Evolutionary conservation across 495 filamentous ascomycete genomes (phyloP).

Genomic region (Tuber indicum): DNA sequence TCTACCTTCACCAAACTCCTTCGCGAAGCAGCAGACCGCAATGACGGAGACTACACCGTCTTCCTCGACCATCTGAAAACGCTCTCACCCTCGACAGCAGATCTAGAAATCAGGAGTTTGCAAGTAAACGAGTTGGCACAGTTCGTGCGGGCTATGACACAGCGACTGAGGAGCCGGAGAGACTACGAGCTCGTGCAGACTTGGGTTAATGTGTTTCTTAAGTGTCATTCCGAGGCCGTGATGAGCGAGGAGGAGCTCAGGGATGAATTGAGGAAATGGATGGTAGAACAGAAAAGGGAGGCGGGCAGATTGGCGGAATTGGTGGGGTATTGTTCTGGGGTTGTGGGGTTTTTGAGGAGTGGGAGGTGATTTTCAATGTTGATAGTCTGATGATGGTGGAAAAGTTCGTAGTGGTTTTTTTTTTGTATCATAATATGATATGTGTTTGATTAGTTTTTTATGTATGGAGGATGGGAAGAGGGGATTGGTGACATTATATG

Average conservation of each 20-base stretch:
- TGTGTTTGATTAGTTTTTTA: not conserved
- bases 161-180: constrained; percentile 54
- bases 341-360: constrained; percentile 80
- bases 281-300: constrained; percentile 59
- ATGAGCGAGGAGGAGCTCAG: constrained; percentile 41
- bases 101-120: constrained; percentile 71
- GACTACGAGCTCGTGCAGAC: constrained; percentile 93
- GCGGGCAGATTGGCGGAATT: constrained; percentile 62
- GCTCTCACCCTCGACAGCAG: constrained; percentile 71
- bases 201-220: constrained; percentile 91
- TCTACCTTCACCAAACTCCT: constrained; percentile 45
- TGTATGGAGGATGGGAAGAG: not conserved
- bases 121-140: constrained; percentile 51
- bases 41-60: constrained; percentile 47
- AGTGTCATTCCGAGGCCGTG: constrained; percentile 62
- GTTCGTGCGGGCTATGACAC: constrained; percentile 71
- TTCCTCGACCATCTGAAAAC: constrained; percentile 72
- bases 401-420: not conserved
- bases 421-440: not conserved
- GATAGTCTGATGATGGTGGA: not conserved
- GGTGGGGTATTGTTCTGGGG: constrained; percentile 79
- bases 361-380: constrained; percentile 23
- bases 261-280: constrained; percentile 51
- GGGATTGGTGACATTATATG: not conserved
- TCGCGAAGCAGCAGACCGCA: constrained; percentile 14